Evolutionary conservation across 495 filamentous ascomycete species (phyloP).

Genomic region (Neurospora sp.): DNA sequence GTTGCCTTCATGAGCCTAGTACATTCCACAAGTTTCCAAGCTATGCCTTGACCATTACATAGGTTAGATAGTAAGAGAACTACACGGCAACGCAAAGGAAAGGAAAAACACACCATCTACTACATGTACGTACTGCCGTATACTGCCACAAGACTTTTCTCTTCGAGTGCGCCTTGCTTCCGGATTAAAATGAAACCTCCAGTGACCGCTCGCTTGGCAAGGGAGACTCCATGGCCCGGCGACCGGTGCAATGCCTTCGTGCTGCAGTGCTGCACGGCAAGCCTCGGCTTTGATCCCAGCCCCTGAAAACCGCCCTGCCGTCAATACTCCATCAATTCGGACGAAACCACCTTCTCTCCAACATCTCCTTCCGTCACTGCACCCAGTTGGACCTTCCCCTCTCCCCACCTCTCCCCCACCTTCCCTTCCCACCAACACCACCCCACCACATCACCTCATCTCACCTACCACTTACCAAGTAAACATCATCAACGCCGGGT

Average conservation of each 20-base stretch:
- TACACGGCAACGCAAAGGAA: background rate
- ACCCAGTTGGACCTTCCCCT: background rate
- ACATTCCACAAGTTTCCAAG: background rate
- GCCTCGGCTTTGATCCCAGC: background rate
- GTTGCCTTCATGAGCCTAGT: background rate
- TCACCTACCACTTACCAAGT: conserved; percentile 36
- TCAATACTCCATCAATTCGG: background rate
- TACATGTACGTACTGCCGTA: background rate
- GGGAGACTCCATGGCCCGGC: background rate
- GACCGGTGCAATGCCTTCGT: background rate
- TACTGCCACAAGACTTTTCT: background rate
- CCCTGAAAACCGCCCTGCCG: background rate
- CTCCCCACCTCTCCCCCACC: background rate
- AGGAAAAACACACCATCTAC: background rate
- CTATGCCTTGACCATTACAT: background rate
- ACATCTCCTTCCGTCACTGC: background rate
- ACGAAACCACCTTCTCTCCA: background rate
- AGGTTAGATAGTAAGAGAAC: background rate
- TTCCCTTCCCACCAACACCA: background rate
- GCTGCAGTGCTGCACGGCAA: background rate
- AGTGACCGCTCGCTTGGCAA: background rate
- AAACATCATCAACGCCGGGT: conserved; percentile 58
- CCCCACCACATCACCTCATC: conserved; percentile 1
- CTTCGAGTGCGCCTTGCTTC: background rate
- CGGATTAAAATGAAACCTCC: background rate